phyloP scores from a whole-genome alignment of 495 filamentous ascomycete species.

The Annulohypoxylon moriforme region DNA sequence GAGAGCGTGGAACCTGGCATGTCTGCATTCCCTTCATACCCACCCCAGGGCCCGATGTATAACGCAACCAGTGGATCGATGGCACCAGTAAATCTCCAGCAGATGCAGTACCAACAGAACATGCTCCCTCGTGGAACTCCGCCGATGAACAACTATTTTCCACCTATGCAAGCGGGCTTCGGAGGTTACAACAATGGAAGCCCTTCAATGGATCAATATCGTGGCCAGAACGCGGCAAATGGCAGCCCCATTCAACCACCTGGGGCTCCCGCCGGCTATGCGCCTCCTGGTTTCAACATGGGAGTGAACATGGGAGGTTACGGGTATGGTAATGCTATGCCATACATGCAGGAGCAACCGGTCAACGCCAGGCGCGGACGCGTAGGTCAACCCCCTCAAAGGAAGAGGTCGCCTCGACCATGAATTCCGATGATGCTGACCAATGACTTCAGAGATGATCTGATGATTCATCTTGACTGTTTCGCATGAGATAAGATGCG shows the following conservation, averaged over 20 bases:
- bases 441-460: constrained; percentile 47
- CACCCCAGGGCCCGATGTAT: constrained; percentile 62
- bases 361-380: constrained; percentile 64
- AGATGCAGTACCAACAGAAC: constrained; percentile 69
- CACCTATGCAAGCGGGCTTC: constrained; percentile 60
- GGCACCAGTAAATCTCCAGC: constrained; percentile 60
- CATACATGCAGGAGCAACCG: constrained; percentile 61
- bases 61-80: constrained; percentile 60
- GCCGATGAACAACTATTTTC: constrained; percentile 64
- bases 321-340: constrained; percentile 59
- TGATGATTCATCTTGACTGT: constrained; percentile 30
- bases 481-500: constrained; percentile 30
- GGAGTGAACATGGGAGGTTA: constrained; percentile 58
- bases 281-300: constrained; percentile 63
- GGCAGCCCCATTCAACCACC: constrained; percentile 60
- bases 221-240: constrained; percentile 55
- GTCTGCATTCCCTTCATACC: constrained; percentile 64
- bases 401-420: constrained; percentile 48
- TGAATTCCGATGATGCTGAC: constrained; percentile 42
- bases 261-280: constrained; percentile 50
- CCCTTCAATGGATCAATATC: constrained; percentile 62
- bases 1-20: constrained; percentile 67
- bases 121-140: constrained; percentile 64
- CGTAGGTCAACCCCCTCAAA: constrained; percentile 58
- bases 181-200: constrained; percentile 58